Conservation (phyloP, 176 grass and related monocot species). For the Aegilops speltoides region DNA sequence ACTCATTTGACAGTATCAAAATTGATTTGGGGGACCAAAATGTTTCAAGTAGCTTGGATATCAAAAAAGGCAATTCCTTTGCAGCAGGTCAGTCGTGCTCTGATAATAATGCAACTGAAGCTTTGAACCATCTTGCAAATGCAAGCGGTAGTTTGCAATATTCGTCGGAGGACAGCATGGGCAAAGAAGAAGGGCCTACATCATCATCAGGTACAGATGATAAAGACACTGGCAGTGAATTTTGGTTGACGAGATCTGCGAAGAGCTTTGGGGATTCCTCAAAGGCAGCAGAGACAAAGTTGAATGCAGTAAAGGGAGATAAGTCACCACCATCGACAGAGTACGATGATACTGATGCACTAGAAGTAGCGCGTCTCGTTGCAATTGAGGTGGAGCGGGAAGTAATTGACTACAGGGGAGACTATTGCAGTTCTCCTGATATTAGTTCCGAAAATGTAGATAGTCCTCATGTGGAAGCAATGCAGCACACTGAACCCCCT, state of each 20-base stretch:
- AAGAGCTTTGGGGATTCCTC: slow-evolving; percentile 48
- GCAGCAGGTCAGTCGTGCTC: slow-evolving; percentile 15
- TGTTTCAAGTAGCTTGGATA: slow-evolving; percentile 9
- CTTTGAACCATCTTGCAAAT: slow-evolving; percentile 31
- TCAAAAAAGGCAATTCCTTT: slow-evolving; percentile 23
- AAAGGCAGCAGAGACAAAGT: slow-evolving; percentile 38
- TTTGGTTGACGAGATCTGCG: slow-evolving; percentile 35
- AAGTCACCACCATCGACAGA: slow-evolving; percentile 46
- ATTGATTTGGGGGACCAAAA: slow-evolving; percentile 6
- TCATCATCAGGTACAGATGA: slow-evolving; percentile 40
- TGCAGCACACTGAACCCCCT: neutral
- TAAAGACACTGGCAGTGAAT: slow-evolving; percentile 23
- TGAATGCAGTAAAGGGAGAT: slow-evolving; percentile 6
- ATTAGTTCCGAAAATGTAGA: slow-evolving; percentile 36
- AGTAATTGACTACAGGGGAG: slow-evolving; percentile 75
- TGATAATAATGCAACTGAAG: slow-evolving; percentile 20
- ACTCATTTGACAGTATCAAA: slow-evolving; percentile 16
- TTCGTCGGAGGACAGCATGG: slow-evolving; percentile 35
- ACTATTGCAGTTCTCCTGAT: slow-evolving; percentile 71
- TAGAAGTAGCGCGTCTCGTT: slow-evolving; percentile 43
- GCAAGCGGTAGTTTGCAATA: slow-evolving; percentile 24
- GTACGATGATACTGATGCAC: slow-evolving; percentile 66
- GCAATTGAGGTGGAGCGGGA: slow-evolving; percentile 40
- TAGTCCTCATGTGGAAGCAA: slow-evolving; percentile 7
- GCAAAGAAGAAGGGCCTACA: slow-evolving; percentile 39